Evolutionary conservation across 306 rosid species (phyloP).

Genomic region (Vicia villosa): DNA sequence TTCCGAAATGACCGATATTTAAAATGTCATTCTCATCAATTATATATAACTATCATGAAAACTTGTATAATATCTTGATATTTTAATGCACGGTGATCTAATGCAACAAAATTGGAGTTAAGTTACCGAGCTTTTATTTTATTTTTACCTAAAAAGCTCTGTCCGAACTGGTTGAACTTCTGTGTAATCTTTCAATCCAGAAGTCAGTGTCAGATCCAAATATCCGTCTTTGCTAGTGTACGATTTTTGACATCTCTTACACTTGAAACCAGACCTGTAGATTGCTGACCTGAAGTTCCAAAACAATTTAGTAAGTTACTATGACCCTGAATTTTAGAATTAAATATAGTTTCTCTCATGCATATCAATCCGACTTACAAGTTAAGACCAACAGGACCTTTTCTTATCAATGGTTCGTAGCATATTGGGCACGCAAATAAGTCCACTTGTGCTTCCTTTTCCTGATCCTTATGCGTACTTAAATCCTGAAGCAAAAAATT

Average conservation of each 20-base stretch:
- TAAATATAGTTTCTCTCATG: slow-evolving; percentile 13
- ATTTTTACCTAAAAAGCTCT: slow-evolving; percentile 74
- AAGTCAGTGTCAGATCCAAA: slow-evolving; percentile 79
- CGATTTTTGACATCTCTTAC: slow-evolving; percentile 74
- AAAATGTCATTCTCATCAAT: slow-evolving; percentile 11
- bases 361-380: slow-evolving; percentile 59
- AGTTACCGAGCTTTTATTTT: neutral
- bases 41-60: slow-evolving; percentile 6
- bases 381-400: slow-evolving; percentile 83
- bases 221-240: slow-evolving; percentile 80
- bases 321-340: neutral
- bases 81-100: neutral
- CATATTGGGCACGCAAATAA: slow-evolving; percentile 82
- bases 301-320: slow-evolving; percentile 26
- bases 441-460: slow-evolving; percentile 45
- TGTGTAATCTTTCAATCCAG: slow-evolving; percentile 69
- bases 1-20: slow-evolving; percentile 26
- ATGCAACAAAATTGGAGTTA: neutral
- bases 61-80: neutral
- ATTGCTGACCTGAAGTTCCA: slow-evolving; percentile 70
- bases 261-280: slow-evolving; percentile 87
- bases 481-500: slow-evolving; percentile 48
- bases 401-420: slow-evolving; percentile 83
- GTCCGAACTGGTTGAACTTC: slow-evolving; percentile 72
- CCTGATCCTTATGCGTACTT: slow-evolving; percentile 47